Base-by-base conservation (phyloP, 1,284 basidiomycete genomes). In the Cystobasidium pallidum region DNA sequence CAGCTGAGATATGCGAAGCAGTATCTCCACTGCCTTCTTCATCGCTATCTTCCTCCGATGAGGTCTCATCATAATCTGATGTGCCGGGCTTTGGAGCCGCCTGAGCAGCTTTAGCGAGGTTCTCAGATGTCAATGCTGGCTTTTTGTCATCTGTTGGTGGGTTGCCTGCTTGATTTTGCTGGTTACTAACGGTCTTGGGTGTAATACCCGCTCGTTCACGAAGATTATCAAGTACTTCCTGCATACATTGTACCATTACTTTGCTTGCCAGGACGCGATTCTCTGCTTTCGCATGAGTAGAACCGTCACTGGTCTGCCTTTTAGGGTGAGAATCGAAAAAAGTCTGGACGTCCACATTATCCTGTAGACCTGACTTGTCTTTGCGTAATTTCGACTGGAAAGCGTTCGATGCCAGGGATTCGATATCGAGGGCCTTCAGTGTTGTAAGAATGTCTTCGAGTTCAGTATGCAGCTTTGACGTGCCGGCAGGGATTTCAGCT, bases 381-480 rank as follows among this genome's bases (percentile, higher is more conserved):
- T 80, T 80, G 71, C 63, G 71, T 64, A 78, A 75, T 70, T 79
- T 79, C 13, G 76, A 73, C 3, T 75, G 43, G 13, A 79, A 70
- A 19, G 76, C 76, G 3, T 74, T 63, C 3, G 75, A 66, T 6
- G 78, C 76, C 1, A 79, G 58, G 3, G 63, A 36, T 17, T 68
- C 62, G 11, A 66, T 55, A 32, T 78, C 78, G 51, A 78, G 36
- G 19, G 26, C 39, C 30, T 62, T 67, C 10, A 66, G 72, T 6
- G 58, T 54, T 21, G 28, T 57, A 1, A 73, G 41, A 26, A 73
- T 51, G 6, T 47, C 64, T 17, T 67, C 80, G 19, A 84, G 80
- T n/a, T 85, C 82, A 11, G 94, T 81, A 79, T 94, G 88, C 4
- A 80, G 45, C 82, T 79, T 90, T 91, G 28, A 89, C 81, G 47